Conservation (phyloP, 371 early-diverging fungal genomes). For the Mucor lusitanicus region DNA sequence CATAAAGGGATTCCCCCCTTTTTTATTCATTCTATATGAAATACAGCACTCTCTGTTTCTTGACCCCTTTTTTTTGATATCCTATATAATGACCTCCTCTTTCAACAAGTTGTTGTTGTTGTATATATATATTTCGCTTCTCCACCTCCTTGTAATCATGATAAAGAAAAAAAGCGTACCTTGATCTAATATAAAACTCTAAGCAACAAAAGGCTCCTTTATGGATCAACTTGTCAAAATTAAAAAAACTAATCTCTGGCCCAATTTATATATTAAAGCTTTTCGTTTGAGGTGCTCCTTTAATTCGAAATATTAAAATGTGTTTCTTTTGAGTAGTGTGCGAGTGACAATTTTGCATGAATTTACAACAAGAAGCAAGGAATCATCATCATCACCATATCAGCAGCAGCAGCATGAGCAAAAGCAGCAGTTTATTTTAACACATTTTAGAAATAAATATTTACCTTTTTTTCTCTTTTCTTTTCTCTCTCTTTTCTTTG, state of each 20-base stretch:
- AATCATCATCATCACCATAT: background rate
- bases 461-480: background rate
- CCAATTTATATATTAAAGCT: background rate
- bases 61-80: too few relatives aligned
- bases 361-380: background rate
- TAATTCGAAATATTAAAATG: background rate
- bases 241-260: slow-evolving; percentile 7
- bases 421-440: background rate
- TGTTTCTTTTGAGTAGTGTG: background rate
- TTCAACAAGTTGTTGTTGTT: background rate
- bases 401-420: background rate
- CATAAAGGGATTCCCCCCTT: background rate
- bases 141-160: slow-evolving; percentile 5
- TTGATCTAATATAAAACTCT: background rate
- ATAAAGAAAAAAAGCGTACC: background rate
- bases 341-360: background rate
- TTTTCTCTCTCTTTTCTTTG: background rate
- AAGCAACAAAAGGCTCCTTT: background rate
- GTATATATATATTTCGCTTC: background rate
- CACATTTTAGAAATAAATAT: slow-evolving; percentile 2
- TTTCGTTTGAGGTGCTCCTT: background rate
- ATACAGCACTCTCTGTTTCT: too few relatives aligned
- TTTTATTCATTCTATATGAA: background rate
- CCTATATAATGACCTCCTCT: background rate
- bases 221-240: slow-evolving; percentile 17